A percentile compares a stretch with the other conserved stretches of the same genome.
These are phyloP conservation scores for Chamaecyparis obtusa DNA, from an alignment of 75 land plant genomes.

Conservation along the genomic window DNA sequence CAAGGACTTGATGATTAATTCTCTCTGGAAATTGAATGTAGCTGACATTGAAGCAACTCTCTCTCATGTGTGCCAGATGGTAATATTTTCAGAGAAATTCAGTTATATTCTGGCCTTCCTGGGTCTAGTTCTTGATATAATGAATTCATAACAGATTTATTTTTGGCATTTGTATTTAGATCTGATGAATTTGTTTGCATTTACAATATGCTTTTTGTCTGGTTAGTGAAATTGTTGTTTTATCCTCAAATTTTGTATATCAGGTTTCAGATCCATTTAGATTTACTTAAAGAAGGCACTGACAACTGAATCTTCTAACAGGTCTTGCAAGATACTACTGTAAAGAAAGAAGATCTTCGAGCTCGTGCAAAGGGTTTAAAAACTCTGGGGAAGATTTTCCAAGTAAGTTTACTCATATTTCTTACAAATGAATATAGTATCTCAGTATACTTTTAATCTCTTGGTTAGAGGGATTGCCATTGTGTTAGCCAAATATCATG, in stretches of 20 bases:
- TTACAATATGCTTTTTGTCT: background rate
- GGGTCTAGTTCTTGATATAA: background rate
- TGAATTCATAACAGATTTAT: background rate
- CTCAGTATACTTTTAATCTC: background rate
- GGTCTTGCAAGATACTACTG: conserved; percentile 64
- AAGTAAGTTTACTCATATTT: conserved; percentile 29
- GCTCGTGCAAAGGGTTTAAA: conserved; percentile 67
- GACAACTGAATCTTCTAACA: conserved; percentile 13
- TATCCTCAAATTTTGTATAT: background rate
- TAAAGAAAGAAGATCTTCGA: conserved; percentile 58
- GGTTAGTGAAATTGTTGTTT: background rate
- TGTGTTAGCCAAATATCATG: background rate
- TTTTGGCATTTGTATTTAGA: background rate
- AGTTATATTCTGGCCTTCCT: background rate
- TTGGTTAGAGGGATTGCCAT: background rate
- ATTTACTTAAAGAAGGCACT: background rate
- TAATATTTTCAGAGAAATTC: conserved; percentile 19
- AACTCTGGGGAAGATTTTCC: conserved; percentile 68
- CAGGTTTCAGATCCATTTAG: background rate
- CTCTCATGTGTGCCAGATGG: conserved; percentile 74
- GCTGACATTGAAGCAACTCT: conserved; percentile 75
- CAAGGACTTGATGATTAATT: conserved; percentile 65
- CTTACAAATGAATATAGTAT: background rate
- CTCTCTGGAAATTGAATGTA: conserved; percentile 80
- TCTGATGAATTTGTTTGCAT: background rate